Conservation (phyloP, 176 grass and related monocot genomes). For the Bonia amplexicaulis region DNA sequence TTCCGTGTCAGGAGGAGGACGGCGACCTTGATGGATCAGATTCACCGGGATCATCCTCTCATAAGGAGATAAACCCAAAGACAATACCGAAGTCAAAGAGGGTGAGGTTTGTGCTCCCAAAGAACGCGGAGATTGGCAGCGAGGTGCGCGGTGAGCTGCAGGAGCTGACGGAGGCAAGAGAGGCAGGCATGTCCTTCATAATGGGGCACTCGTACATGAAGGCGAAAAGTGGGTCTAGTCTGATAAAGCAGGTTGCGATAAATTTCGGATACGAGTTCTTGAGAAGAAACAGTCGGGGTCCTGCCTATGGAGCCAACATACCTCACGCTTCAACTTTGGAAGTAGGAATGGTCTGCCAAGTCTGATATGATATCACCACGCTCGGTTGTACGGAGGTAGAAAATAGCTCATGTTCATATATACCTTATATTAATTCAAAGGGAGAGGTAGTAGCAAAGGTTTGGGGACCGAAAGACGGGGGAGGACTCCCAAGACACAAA, state of each 20-base stretch:
- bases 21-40: constrained; percentile 34
- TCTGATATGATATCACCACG: constrained; percentile 31
- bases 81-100: constrained; percentile 32
- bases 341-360: constrained; percentile 91
- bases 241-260: constrained; percentile 57
- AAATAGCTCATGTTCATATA: constrained; percentile 12
- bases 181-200: constrained; percentile 87
- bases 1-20: constrained; percentile 52
- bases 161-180: constrained; percentile 74
- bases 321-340: constrained; percentile 77
- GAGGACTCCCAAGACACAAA: too few species aligned
- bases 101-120: constrained; percentile 65
- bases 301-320: constrained; percentile 45
- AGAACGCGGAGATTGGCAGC: constrained; percentile 39
- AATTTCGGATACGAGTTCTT: constrained; percentile 73
- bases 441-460: too few species aligned
- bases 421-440: too few species aligned
- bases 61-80: not conserved
- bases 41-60: constrained; percentile 23
- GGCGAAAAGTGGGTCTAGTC: constrained; percentile 61
- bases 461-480: too few species aligned
- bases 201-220: constrained; percentile 62
- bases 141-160: constrained; percentile 55
- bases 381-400: constrained; percentile 13
- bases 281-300: constrained; percentile 73